These are phyloP conservation scores for Cladosporium colombiae DNA, from an alignment of 2,329 filamentous ascomycete species.

Conservation along the genomic window DNA sequence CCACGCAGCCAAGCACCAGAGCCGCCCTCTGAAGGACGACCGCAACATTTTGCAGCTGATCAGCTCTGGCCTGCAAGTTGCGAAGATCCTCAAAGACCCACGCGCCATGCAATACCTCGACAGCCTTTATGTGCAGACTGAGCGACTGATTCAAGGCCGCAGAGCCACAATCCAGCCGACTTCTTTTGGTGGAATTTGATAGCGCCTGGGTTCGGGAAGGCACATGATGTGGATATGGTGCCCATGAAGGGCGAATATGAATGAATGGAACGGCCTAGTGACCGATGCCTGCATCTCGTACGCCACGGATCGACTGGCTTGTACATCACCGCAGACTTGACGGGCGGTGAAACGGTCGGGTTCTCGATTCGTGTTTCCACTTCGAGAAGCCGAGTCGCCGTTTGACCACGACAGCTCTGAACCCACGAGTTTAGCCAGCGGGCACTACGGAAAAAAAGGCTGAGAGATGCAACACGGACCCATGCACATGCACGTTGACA, in stretches of 20 bases:
- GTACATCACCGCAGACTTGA: background rate
- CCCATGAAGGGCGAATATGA: background rate
- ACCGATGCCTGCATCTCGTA: background rate
- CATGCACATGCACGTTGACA: constrained; percentile 13
- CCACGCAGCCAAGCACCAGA: constrained; percentile 81
- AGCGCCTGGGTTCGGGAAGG: background rate
- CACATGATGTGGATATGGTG: background rate
- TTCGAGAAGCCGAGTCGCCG: background rate
- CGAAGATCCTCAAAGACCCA: constrained; percentile 83
- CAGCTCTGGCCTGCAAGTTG: constrained; percentile 82
- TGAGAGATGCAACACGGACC: background rate
- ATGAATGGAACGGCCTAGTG: background rate
- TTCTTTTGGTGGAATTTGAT: constrained; percentile 14
- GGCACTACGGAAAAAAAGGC: background rate
- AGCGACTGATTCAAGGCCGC: constrained; percentile 67
- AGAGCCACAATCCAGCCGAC: constrained; percentile 23
- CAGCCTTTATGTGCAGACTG: constrained; percentile 77
- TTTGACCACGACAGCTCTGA: background rate
- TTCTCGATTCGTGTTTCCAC: background rate
- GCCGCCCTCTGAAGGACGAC: constrained; percentile 81
- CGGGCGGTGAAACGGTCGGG: background rate
- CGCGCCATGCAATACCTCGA: constrained; percentile 81
- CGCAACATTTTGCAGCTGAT: constrained; percentile 85
- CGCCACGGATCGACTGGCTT: background rate
- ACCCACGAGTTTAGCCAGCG: background rate